These are phyloP conservation scores for Paramecium sexaurelia DNA, from an alignment of 73 alveolate genomes.

Conservation along the genomic window DNA sequence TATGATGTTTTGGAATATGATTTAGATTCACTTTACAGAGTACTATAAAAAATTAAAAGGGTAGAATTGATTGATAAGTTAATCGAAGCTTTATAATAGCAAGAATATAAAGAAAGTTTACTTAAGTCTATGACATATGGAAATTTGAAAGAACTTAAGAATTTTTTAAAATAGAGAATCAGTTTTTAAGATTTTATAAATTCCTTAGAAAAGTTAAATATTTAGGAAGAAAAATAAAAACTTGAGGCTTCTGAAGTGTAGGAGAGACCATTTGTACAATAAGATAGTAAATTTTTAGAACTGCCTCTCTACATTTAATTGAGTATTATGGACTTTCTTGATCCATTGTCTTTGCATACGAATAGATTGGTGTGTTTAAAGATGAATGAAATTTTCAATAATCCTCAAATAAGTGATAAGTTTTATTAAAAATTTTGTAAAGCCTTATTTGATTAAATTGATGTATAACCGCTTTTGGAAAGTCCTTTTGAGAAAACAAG, in stretches of 20 bases:
- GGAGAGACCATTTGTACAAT: neutral
- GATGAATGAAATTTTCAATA: neutral
- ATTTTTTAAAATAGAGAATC: neutral
- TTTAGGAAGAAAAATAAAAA: neutral
- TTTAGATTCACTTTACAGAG: neutral
- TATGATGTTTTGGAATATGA: neutral
- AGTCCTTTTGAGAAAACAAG: slow-evolving; percentile 14
- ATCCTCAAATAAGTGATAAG: neutral
- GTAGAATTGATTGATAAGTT: slow-evolving; percentile 1
- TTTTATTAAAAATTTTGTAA: slow-evolving; percentile 24
- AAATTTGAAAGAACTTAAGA: neutral
- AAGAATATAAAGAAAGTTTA: neutral
- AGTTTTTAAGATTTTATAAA: neutral
- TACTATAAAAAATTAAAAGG: neutral
- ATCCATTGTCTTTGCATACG: neutral
- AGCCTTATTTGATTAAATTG: neutral
- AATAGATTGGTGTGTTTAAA: neutral
- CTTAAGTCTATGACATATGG: neutral
- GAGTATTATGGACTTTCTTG: neutral
- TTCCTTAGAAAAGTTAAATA: neutral
- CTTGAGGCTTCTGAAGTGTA: neutral
- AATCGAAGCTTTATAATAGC: neutral
- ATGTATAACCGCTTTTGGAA: neutral
- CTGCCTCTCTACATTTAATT: neutral
- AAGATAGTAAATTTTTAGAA: neutral